Percentiles rank a stretch among this genome's conserved stretches.
These are phyloP conservation scores for Colletotrichum tropicale DNA, from an alignment of 2,329 filamentous ascomycete genomes.

Conservation along the genomic window DNA sequence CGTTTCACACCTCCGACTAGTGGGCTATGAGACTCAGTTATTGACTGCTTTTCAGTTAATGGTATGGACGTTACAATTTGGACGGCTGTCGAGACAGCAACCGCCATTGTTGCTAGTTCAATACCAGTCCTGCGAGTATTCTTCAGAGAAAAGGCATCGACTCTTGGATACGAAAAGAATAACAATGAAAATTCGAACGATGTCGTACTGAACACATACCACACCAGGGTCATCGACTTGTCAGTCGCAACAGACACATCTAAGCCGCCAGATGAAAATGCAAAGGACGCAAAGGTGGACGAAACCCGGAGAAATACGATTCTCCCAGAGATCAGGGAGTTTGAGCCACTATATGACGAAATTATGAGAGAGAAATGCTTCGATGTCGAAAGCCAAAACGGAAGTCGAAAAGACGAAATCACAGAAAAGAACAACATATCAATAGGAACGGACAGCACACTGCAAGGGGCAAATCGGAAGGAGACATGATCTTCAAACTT, in stretches of 20 bases:
- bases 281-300: neutral
- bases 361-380: neutral
- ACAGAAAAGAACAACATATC: neutral
- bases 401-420: neutral
- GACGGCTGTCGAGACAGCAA: constrained; percentile 29
- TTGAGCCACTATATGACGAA: neutral
- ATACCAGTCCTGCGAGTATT: constrained; percentile 36
- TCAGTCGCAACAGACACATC: neutral
- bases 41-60: neutral
- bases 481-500: neutral
- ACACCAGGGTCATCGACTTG: neutral
- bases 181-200: neutral
- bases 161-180: neutral
- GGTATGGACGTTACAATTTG: constrained; percentile 28
- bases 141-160: constrained; percentile 20
- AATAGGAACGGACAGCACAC: neutral
- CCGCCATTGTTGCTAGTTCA: constrained; percentile 32
- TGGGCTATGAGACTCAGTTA: neutral
- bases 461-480: neutral
- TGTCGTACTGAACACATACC: constrained; percentile 1
- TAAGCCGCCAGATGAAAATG: neutral
- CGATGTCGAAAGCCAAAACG: neutral
- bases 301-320: neutral
- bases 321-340: neutral
- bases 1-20: neutral